Base-by-base conservation (phyloP, 441 rosid species). In the Erodium texanum region DNA sequence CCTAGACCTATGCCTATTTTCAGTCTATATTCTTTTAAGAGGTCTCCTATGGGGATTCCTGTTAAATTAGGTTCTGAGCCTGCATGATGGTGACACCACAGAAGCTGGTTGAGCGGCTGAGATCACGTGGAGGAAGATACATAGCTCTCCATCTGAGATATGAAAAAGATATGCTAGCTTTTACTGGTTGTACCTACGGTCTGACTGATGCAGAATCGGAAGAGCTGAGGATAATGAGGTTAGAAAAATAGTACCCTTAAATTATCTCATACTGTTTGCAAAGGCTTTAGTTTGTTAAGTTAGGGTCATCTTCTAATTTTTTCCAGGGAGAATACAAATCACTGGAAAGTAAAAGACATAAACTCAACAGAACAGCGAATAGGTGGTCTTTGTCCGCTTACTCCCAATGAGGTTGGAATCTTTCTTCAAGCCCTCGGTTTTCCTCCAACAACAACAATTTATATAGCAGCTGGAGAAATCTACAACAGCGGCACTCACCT, bases 91-190 rank as follows among this genome's bases (percentile, higher is more conserved):
- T 91, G 85, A 86, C 79, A 88, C 81, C 43, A 87, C 99, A 94
- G 98, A 89, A 81, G 93, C 85, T 94, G 85, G 93, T 88, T 80
- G 91, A 84, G 81, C 88, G 92, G 79, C 88, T 92, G 78, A 85
- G 92, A 77, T 80, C 82, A 52, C 87, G 71, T 6, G 86, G 86
- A 14, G 90, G 85, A 77, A 85, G 78, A 76, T 94, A 84, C 68
- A 87, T 94, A 69, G 94, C 96, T 71, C 92, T 94, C 83, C 99
- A 94, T 76, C 82, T 92, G 63, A 80, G 99, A 82, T 94, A 92
- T 70, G 98, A 94, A 84, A 92, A 89, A 82, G 99, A 92, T 81
- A 94, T 94, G 96, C 86, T 94, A 43, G 83, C 99, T 68, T 94
- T 94, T 77, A 94, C 96, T 52, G 98, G 98, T 19, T 94, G 99